These are phyloP conservation scores for Dichomitus squalens DNA, from an alignment of 1,284 basidiomycete genomes.

Conservation along the genomic window DNA sequence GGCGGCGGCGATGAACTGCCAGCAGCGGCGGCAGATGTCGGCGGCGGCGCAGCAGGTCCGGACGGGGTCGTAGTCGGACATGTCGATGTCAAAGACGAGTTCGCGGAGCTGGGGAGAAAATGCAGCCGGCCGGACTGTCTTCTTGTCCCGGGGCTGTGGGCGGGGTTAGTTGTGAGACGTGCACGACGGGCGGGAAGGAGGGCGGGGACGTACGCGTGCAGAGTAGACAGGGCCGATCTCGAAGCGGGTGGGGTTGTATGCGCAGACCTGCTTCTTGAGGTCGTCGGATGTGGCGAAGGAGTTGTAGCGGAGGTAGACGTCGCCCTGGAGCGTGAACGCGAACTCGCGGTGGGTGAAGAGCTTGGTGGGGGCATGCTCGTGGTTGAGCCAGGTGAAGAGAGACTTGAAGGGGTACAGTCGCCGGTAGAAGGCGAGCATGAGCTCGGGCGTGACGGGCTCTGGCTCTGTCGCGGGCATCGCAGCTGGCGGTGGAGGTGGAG, in stretches of 20 bases:
- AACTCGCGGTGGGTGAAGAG: conserved; percentile 95
- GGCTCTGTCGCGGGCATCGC: conserved; percentile 43
- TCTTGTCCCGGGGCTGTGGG: conserved; percentile 87
- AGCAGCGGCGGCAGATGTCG: conserved; percentile 91
- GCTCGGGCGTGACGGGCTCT: conserved; percentile 32
- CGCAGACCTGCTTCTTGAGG: conserved; percentile 87
- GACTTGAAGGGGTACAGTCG: conserved; percentile 95
- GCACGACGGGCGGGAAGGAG: background rate
- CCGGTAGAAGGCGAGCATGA: conserved; percentile 89
- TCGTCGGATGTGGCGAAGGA: conserved; percentile 88
- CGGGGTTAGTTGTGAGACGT: background rate
- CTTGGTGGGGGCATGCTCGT: conserved; percentile 74
- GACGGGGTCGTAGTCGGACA: conserved; percentile 98
- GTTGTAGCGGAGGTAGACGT: conserved; percentile 95
- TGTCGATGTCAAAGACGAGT: conserved; percentile 99
- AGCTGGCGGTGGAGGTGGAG: too few species aligned
- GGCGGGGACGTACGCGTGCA: conserved; percentile 57
- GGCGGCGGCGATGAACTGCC: conserved; percentile 93
- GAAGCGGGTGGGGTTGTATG: conserved; percentile 88
- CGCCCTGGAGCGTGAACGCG: conserved; percentile 92
- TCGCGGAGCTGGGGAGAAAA: conserved; percentile 86
- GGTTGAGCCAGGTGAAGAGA: conserved; percentile 94
- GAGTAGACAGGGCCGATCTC: conserved; percentile 97
- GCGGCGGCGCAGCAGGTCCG: conserved; percentile 95
- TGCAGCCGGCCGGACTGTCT: conserved; percentile 76